Base-by-base conservation (phyloP, 164 flowering plant species). In the Vitis rupestris region DNA sequence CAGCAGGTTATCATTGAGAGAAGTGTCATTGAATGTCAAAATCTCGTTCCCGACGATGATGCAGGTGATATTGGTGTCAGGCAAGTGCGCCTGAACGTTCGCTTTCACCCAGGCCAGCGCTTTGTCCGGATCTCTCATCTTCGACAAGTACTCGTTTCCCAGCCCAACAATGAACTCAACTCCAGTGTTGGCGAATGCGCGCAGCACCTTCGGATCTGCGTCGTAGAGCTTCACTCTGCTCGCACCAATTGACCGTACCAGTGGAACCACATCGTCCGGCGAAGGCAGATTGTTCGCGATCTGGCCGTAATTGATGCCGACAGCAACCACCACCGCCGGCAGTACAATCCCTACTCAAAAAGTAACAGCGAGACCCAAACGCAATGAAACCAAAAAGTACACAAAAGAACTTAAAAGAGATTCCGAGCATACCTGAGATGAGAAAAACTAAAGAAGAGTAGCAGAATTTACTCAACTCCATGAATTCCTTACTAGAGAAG, bases 281-380 rank as follows among this genome's bases (percentile, higher is more conserved):
- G 79, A 12, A 0, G 89, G 94, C 4, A 90, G 81, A 67, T 90
- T 90, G 85, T 85, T 78, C 13, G 87, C 94, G 6, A 90, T 77
- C 57, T 82, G 92, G 8, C 94, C 94, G 73, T 90, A 90, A 80
- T 90, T 90, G 44, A 90, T 78, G 19, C 94, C 92, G 6, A 89
- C 54, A 0, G 87, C 58, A 53, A 49, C 62, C 9, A 68, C 85
- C 66, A 70, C 50, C 27, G 60, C 61, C 8, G 80, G 73, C 9
- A 72, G 51, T 49, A 75, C 31, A 1, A 78, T 63, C 19, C 68
- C 76, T 70, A n/a, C 59, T 61, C 10, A 9, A 57, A 50, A n/a
- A n/a, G 30, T 15, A 63, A 49, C 16, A 64, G 4, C 31, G 16
- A 48, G 3, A 48, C 44, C 44, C 44, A 37, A 49, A 49, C 14